phyloP scores from a whole-genome alignment of 768 basidiomycete species.

The Termitomyces sp. region DNA sequence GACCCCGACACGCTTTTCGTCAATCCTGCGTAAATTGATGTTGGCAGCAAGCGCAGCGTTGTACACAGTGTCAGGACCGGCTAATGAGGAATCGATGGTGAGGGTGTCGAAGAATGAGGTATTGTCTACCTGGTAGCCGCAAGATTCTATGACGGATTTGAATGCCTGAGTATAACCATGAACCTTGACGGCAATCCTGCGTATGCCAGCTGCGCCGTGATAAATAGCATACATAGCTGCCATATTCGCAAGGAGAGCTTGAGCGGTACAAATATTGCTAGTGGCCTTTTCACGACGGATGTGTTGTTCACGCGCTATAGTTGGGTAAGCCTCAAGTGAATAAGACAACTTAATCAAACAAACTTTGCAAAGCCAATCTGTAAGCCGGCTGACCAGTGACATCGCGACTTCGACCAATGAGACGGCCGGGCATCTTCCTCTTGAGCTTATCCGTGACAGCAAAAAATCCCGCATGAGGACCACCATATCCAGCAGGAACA shows the following conservation, averaged over 20 bases:
- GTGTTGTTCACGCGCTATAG: conserved; percentile 88
- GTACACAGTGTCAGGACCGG: conserved; percentile 63
- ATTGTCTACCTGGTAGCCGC: conserved; percentile 76
- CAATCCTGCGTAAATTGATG: conserved; percentile 84
- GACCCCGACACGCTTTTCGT: conserved; percentile 74
- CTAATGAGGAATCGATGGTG: conserved; percentile 67
- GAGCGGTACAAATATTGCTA: conserved; percentile 97
- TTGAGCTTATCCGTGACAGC: conserved; percentile 90
- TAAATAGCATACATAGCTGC: conserved; percentile 98
- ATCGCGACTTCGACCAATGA: conserved; percentile 91
- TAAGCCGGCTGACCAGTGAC: conserved; percentile 83
- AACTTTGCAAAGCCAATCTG: conserved; percentile 91
- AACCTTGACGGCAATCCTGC: conserved; percentile 85
- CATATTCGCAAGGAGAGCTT: conserved; percentile 98
- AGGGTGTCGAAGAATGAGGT: conserved; percentile 89
- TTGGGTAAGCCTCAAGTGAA: not conserved
- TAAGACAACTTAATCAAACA: conserved; percentile 24
- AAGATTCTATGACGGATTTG: conserved; percentile 55
- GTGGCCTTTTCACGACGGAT: conserved; percentile 98
- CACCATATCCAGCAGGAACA: conserved; percentile 95
- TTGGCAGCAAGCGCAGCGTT: conserved; percentile 54
- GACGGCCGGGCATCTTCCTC: conserved; percentile 97
- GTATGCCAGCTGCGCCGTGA: conserved; percentile 86
- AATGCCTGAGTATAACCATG: conserved; percentile 83
- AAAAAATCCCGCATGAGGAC: conserved; percentile 97